Conservation (phyloP, 805 yeast genomes). For the Candida argentea region DNA sequence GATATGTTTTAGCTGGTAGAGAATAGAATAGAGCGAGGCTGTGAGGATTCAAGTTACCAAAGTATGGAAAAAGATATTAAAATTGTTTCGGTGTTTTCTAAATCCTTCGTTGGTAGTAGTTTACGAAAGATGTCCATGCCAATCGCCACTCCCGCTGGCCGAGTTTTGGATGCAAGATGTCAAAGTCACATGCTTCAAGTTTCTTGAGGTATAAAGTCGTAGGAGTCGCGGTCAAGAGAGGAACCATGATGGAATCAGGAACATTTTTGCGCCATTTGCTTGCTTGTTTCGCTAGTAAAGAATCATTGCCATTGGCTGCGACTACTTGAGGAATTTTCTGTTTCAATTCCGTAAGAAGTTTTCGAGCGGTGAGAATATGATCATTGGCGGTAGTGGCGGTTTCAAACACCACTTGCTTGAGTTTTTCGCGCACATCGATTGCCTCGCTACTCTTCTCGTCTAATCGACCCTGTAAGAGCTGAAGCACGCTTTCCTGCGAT, state of each 20-base stretch:
- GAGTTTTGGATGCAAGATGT: slow-evolving; percentile 37
- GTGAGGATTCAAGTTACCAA: not conserved
- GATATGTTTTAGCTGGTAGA: not conserved
- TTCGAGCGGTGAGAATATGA: slow-evolving; percentile 60
- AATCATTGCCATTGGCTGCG: slow-evolving; percentile 11
- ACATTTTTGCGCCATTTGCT: slow-evolving; percentile 34
- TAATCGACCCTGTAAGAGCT: slow-evolving; percentile 36
- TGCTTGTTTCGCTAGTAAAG: slow-evolving; percentile 14
- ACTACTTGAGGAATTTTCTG: slow-evolving; percentile 24
- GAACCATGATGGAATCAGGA: slow-evolving; percentile 59
- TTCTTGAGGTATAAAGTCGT: slow-evolving; percentile 49
- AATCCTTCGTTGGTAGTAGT: slow-evolving; percentile 31
- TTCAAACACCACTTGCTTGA: slow-evolving; percentile 55
- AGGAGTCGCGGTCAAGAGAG: slow-evolving; percentile 61
- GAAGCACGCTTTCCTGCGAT: slow-evolving; percentile 55
- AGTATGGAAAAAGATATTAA: not conserved
- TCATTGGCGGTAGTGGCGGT: slow-evolving; percentile 73
- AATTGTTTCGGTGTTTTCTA: no score
- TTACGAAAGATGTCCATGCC: slow-evolving; percentile 48
- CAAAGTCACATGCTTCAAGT: slow-evolving; percentile 57
- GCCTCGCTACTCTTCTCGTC: slow-evolving; percentile 12
- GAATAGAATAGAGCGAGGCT: not conserved
- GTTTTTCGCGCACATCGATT: slow-evolving; percentile 18
- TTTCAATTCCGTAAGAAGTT: slow-evolving; percentile 35
- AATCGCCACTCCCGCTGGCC: slow-evolving; percentile 52